Evolutionary conservation across 2,329 filamentous ascomycete species (phyloP).

Genomic region (Metarhizium rileyi): DNA sequence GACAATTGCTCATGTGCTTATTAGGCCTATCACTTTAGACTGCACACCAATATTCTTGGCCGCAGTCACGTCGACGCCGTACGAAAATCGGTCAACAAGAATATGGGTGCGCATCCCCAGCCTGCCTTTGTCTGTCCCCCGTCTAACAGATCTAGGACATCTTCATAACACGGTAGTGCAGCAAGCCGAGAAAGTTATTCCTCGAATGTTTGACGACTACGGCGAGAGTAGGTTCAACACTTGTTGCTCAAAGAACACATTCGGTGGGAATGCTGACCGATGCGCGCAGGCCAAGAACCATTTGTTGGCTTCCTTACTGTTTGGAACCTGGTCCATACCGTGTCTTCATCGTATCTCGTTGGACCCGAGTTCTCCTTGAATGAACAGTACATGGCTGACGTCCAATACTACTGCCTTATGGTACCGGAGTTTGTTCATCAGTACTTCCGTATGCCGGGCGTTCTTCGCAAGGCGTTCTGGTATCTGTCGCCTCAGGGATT

Average conservation of each 20-base stretch:
- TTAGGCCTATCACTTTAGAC: conserved; percentile 5
- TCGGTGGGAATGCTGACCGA: not conserved
- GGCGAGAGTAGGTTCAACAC: not conserved
- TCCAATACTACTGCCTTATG: conserved; percentile 6
- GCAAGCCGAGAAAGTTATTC: not conserved
- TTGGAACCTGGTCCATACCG: conserved; percentile 2
- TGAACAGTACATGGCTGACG: conserved; percentile 1
- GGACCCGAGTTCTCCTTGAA: conserved; percentile 1
- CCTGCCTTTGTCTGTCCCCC: not conserved
- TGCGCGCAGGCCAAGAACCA: not conserved
- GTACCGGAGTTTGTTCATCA: conserved; percentile 5
- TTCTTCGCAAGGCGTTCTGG: conserved; percentile 4
- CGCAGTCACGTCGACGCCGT: conserved; percentile 6
- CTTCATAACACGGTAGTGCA: not conserved
- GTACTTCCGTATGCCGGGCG: conserved; percentile 3
- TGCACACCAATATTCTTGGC: conserved; percentile 4
- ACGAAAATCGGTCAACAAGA: conserved; percentile 6
- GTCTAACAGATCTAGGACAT: not conserved
- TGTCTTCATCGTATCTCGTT: conserved; percentile 2
- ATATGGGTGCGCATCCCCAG: conserved; percentile 3
- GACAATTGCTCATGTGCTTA: not conserved
- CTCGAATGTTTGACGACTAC: not conserved
- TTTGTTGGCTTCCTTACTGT: conserved; percentile 4
- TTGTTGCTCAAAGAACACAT: no score
- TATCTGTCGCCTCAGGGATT: conserved; percentile 1